Evolutionary conservation across 768 basidiomycete species (phyloP).

Genomic region (Fomitopsis serialis): DNA sequence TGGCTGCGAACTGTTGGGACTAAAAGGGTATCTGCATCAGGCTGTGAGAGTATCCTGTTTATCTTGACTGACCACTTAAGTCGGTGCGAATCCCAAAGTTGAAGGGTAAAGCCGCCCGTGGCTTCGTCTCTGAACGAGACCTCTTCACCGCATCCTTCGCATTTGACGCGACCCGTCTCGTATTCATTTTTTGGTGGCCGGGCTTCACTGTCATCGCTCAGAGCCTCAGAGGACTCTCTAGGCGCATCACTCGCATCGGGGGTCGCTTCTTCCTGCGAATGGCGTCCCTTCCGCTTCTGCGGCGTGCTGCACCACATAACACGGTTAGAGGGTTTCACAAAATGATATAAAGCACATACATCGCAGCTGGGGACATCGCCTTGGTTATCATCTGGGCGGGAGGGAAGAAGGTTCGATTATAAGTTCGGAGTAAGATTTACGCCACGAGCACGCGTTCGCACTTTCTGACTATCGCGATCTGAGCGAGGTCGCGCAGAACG

Average conservation of each 20-base stretch:
- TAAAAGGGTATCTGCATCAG: slow-evolving; percentile 1
- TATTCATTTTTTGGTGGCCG: slow-evolving; percentile 44
- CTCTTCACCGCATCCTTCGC: slow-evolving; percentile 54
- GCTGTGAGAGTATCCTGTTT: neutral
- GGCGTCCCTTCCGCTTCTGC: slow-evolving; percentile 37
- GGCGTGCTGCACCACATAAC: slow-evolving; percentile 21
- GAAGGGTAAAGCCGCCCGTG: slow-evolving; percentile 57
- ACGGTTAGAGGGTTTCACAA: neutral
- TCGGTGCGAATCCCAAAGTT: slow-evolving; percentile 66
- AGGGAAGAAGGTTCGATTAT: neutral
- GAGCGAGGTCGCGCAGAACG: neutral
- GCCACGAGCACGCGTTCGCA: slow-evolving; percentile 10
- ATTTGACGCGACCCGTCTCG: slow-evolving; percentile 58
- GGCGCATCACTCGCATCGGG: slow-evolving; percentile 1
- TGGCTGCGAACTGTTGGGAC: slow-evolving; percentile 14
- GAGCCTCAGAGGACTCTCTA: neutral
- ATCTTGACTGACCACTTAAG: slow-evolving; percentile 43
- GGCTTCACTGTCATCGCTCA: slow-evolving; percentile 1
- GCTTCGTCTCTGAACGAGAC: slow-evolving; percentile 65
- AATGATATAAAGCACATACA: neutral
- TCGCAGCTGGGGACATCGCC: neutral
- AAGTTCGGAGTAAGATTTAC: slow-evolving; percentile 2
- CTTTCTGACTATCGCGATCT: neutral
- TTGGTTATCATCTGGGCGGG: neutral
- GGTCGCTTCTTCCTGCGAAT: slow-evolving; percentile 10